Evolutionary conservation across 108 stramenopile genomes (phyloP).

Genomic region (Skeletonema costatum): DNA sequence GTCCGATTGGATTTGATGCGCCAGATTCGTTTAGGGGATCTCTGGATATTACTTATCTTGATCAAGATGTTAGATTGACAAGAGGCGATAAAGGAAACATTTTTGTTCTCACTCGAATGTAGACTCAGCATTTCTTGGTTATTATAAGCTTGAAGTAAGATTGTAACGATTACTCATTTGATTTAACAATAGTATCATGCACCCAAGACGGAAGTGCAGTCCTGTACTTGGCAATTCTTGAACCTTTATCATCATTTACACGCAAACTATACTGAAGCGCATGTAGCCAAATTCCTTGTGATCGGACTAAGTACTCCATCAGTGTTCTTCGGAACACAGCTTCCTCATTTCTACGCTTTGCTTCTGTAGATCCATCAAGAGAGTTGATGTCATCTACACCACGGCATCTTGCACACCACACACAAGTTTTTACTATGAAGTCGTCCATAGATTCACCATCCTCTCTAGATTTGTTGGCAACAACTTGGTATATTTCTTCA

Average conservation of each 20-base stretch:
- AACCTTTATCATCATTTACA: conserved; percentile 30
- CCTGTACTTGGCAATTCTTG: conserved; percentile 9
- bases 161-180: background rate
- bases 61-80: conserved; percentile 57
- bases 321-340: conserved; percentile 40
- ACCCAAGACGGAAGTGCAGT: conserved; percentile 29
- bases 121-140: background rate
- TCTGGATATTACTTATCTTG: conserved; percentile 61
- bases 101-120: conserved; percentile 60
- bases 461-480: conserved; percentile 32
- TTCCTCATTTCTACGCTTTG: background rate
- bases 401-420: conserved; percentile 80
- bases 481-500: conserved; percentile 53
- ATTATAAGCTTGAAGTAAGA: background rate
- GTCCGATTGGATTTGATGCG: conserved; percentile 58
- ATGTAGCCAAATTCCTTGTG: conserved; percentile 86
- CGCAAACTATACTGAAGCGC: conserved; percentile 72
- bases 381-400: conserved; percentile 32
- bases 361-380: background rate
- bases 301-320: conserved; percentile 76
- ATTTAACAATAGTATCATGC: background rate
- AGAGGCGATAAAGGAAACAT: conserved; percentile 67
- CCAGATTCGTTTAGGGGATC: conserved; percentile 55
- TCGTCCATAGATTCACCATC: conserved; percentile 65
- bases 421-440: conserved; percentile 80